Conservation (phyloP, 2,329 filamentous ascomycete genomes). For the Pyrenochaeta sp. region DNA sequence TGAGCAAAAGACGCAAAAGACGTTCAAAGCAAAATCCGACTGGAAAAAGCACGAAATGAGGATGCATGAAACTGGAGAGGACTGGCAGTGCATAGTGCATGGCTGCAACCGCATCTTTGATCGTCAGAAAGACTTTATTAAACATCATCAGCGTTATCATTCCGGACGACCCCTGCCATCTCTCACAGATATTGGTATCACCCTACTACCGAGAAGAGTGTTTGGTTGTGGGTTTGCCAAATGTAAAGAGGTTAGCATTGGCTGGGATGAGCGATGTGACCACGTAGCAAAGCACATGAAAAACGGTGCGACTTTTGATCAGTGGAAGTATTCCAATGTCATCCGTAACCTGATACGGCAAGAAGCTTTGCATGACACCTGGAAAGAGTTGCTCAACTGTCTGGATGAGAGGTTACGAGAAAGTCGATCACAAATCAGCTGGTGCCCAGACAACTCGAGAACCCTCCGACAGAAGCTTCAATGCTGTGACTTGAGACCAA, state of each 20-base stretch:
- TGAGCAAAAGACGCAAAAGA: conserved; percentile 45
- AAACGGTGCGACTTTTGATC: conserved; percentile 43
- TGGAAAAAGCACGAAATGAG: conserved; percentile 52
- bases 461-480: conserved; percentile 48
- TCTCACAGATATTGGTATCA: conserved; percentile 46
- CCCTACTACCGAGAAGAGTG: conserved; percentile 41
- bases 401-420: conserved; percentile 44
- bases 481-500: conserved; percentile 48
- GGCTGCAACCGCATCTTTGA: conserved; percentile 48
- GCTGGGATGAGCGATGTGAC: conserved; percentile 50
- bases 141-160: conserved; percentile 49
- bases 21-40: conserved; percentile 50
- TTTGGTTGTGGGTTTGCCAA: conserved; percentile 52
- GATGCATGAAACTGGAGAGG: conserved; percentile 51
- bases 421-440: conserved; percentile 48
- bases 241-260: conserved; percentile 50
- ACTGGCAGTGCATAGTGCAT: conserved; percentile 47
- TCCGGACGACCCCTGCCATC: conserved; percentile 46
- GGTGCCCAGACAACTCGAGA: conserved; percentile 48
- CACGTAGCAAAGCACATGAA: conserved; percentile 52
- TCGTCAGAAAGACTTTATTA: conserved; percentile 48
- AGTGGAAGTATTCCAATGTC: conserved; percentile 51
- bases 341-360: conserved; percentile 50
- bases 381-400: conserved; percentile 47
- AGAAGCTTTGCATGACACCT: conserved; percentile 46